Base-by-base conservation (phyloP, 129 eudicot genomes). In the Pseudognaphalium luteoalbum region DNA sequence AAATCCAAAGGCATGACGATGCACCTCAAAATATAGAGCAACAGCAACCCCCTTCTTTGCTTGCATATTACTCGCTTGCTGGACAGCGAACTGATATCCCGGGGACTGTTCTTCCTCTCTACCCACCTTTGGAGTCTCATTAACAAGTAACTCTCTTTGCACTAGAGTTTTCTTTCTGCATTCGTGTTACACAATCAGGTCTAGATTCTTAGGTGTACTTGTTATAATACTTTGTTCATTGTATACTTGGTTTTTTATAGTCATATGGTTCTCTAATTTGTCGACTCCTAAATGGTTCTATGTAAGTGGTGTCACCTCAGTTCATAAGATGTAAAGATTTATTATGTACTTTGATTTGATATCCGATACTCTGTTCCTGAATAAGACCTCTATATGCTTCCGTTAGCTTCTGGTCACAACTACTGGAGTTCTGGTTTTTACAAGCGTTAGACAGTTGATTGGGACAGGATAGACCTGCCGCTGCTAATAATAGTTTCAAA, bases 1-100 rank as follows among this genome's bases (percentile, higher is more conserved):
- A 78, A 21, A 83, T 22, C 71, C 85, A 75, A 25, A 84, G 37
- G 21, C 37, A 41, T 35, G 77, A 25, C 6, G 75, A 29, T 14
- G 70, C 50, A 41, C 50, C 28, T 29, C 68, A 28, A 33, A 42
- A 60, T 77, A 1, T 11, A 56, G 42, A 81, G 66, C 74, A 25
- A 41, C 73, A 41, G 0, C 83, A 80, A 73, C 98, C 96, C 0
- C 89, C 98, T 9, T 92, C 93, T 51, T 83, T 93, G 59, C 90
- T 93, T 65, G 98, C 97, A 1, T 88, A 93, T 78, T 91, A 88
- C 73, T 93, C 98, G 7, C 97, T 93, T 72, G 96, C 87, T 67
- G 98, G 98, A 39, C 96, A 76, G 42, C 79, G 98, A 78, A 85
- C 81, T 0, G 98, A 93, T 86, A 84, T 88, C 78, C 96, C 98